Percentiles rank a stretch among this genome's conserved stretches.
Evolutionary conservation across 148 eudicot genomes (phyloP).

Genomic region (Mesembryanthemum crystallinum): DNA sequence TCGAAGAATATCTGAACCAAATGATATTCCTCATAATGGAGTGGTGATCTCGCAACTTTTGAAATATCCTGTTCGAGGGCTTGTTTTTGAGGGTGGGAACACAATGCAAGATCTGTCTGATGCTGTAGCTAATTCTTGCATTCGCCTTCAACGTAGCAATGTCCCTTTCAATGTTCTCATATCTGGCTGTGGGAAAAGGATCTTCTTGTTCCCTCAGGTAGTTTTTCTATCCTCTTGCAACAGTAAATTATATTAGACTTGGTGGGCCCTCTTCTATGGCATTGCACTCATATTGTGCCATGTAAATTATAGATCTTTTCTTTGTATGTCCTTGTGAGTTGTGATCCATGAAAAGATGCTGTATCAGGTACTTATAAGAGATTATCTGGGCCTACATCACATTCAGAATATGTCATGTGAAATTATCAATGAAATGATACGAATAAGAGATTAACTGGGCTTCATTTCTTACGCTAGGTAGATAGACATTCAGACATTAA

Average conservation of each 20-base stretch:
- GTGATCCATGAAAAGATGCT: not conserved
- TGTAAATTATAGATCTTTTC: slow-evolving; percentile 7
- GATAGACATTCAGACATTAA: too few relatives aligned
- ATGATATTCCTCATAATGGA: slow-evolving; percentile 28
- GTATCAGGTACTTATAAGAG: too few relatives aligned
- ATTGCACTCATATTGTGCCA: not conserved
- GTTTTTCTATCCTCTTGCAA: slow-evolving; percentile 6
- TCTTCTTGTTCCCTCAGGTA: slow-evolving; percentile 85
- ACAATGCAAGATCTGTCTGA: slow-evolving; percentile 52
- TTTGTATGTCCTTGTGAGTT: not conserved
- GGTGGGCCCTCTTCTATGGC: not conserved
- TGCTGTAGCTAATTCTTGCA: slow-evolving; percentile 65
- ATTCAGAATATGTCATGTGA: too few relatives aligned
- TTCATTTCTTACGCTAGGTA: too few relatives aligned
- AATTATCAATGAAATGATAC: too few relatives aligned
- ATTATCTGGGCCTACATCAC: not conserved
- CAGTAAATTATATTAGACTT: not conserved
- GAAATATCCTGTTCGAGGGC: slow-evolving; percentile 72
- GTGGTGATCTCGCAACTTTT: slow-evolving; percentile 60
- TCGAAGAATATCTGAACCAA: slow-evolving; percentile 36
- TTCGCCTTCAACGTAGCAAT: slow-evolving; percentile 58
- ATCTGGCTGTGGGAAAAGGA: slow-evolving; percentile 57
- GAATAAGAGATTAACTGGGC: too few relatives aligned
- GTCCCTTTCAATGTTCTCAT: slow-evolving; percentile 76
- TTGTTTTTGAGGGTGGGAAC: slow-evolving; percentile 74